phyloP scores from a whole-genome alignment of 108 stramenopile species.

The Cyclotella atomus region DNA sequence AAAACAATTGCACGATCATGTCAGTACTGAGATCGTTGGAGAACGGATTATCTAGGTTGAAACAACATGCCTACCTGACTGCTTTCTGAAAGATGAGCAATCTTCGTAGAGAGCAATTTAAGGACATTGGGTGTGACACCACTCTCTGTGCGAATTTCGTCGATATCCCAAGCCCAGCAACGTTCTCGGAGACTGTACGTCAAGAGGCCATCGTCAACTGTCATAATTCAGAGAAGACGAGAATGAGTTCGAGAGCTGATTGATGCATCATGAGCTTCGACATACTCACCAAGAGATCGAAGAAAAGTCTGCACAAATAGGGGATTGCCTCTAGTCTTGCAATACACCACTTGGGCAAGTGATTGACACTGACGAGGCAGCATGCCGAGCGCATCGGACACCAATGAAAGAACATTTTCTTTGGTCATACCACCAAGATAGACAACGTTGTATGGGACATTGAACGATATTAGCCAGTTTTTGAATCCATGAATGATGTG shows the following conservation, averaged over 20 bases:
- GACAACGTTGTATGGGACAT: constrained; percentile 6
- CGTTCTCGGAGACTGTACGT: constrained; percentile 28
- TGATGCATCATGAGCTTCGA: no score
- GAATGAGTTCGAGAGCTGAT: no score
- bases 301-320: constrained; percentile 37
- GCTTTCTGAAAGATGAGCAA: constrained; percentile 1
- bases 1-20: neutral
- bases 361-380: constrained; percentile 33
- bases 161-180: constrained; percentile 46
- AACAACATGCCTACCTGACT: neutral
- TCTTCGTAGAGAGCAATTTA: constrained; percentile 40
- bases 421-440: constrained; percentile 26
- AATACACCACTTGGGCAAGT: constrained; percentile 24
- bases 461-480: constrained; percentile 3
- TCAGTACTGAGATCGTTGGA: no score
- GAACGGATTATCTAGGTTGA: no score
- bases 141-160: constrained; percentile 20
- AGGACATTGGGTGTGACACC: constrained; percentile 53
- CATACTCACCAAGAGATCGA: constrained; percentile 21
- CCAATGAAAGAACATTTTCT: constrained; percentile 28
- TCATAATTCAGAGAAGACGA: no score
- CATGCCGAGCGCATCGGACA: constrained; percentile 41
- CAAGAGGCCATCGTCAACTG: constrained; percentile 7
- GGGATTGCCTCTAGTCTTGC: constrained; percentile 43
- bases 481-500: constrained; percentile 36